phyloP scores from a whole-genome alignment of 177 flowering plant species.

The Vitis hybrid region DNA sequence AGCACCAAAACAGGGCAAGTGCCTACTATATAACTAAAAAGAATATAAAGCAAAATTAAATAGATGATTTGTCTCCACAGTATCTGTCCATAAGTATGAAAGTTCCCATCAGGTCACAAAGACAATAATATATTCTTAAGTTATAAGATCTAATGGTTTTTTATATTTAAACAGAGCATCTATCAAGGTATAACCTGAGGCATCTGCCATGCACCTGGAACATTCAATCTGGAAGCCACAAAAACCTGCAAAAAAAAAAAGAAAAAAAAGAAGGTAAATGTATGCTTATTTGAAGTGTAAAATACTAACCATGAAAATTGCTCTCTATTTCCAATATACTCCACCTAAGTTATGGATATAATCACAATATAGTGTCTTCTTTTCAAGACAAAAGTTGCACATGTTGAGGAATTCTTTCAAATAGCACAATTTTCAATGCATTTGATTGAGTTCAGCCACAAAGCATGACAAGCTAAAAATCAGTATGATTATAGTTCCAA shows the following conservation, averaged over 20 bases:
- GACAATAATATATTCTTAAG: no score
- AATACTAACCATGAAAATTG: neutral
- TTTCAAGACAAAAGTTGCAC: neutral
- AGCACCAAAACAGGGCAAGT: no score
- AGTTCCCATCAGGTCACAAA: no score
- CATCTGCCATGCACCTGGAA: slow-evolving; percentile 99
- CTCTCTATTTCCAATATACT: neutral
- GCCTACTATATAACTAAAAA: no score
- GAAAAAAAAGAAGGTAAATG: neutral
- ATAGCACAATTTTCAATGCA: neutral
- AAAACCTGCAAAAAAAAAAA: slow-evolving; percentile 62
- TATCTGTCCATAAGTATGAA: no score
- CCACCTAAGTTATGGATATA: neutral
- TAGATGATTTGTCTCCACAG: no score
- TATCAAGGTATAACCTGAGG: slow-evolving; percentile 65
- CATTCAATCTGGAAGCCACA: slow-evolving; percentile 93
- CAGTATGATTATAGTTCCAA: no score
- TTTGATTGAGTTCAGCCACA: no score
- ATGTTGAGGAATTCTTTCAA: neutral
- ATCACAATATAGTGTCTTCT: neutral
- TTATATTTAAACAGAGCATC: neutral
- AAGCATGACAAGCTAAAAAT: no score
- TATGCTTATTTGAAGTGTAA: neutral
- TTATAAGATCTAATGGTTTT: neutral
- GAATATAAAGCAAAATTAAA: no score